Percentiles rank a stretch among this genome's conserved stretches.
These are phyloP conservation scores for Teunomyces cretensis DNA, from an alignment of 805 yeast species.

Conservation along the genomic window DNA sequence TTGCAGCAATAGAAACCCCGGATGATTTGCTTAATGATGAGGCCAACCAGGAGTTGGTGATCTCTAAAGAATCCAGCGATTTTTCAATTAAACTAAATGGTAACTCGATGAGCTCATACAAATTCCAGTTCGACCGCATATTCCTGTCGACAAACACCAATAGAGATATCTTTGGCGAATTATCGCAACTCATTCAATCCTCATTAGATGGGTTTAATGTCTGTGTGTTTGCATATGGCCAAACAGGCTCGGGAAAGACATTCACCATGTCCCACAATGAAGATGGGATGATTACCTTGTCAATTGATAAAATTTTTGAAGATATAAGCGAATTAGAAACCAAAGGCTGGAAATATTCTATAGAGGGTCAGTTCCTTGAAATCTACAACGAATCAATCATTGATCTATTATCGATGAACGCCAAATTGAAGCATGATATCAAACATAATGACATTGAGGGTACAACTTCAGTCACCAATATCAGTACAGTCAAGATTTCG, in stretches of 20 bases:
- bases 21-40: conserved; percentile 31
- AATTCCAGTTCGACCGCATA: conserved; percentile 75
- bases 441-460: conserved; percentile 58
- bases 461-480: conserved; percentile 62
- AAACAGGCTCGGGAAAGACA: conserved; percentile 91
- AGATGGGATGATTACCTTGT: conserved; percentile 81
- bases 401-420: conserved; percentile 53
- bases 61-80: conserved; percentile 17
- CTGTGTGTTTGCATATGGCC: conserved; percentile 95
- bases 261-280: conserved; percentile 73
- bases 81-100: conserved; percentile 3
- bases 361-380: conserved; percentile 79
- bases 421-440: conserved; percentile 56
- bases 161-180: conserved; percentile 71
- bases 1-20: conserved; percentile 17
- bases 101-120: conserved; percentile 21
- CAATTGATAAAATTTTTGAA: conserved; percentile 68
- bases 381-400: conserved; percentile 81
- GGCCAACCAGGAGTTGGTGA: conserved; percentile 34
- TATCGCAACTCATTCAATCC: conserved; percentile 77
- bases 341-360: conserved; percentile 61
- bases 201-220: conserved; percentile 86
- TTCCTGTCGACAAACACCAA: conserved; percentile 59
- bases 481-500: conserved; percentile 48
- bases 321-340: conserved; percentile 47